Base-by-base conservation (phyloP, 331 rosid genomes). In the Quercus phellos region DNA sequence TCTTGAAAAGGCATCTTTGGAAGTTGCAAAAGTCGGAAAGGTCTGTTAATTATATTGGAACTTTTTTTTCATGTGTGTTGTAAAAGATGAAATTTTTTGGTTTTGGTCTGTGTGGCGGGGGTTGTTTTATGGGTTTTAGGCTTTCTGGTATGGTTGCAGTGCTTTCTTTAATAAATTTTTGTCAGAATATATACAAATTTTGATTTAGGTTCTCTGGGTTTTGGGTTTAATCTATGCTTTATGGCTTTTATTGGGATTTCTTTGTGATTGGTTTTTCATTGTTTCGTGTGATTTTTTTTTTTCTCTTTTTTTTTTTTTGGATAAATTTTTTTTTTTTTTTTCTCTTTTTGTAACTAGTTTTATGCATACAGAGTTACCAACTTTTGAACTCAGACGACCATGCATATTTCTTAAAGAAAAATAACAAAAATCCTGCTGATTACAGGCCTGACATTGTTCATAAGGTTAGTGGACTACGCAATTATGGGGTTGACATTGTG, bases 1-100 rank as follows among this genome's bases (percentile, higher is more conserved):
- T 70, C 97, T 94, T 6, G 96, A 94, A 86, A 92, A 72, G 81
- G 97, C 98, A 88, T 90, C 88, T 76, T 66, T 90, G 82, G 94
- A 90, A 84, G 91, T 89, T 27, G 97, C 88, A 70, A 91, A 92
- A 85, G 97, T 92, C 22, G 97, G 97, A 74, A 92, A 92, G 96
- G 98, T 94, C 77, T 9, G 19, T 3, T 17, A 60, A 21, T 26
- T 10, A 1, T 61, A 4, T 9, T 55, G 8, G 4, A 19, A 0
- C 7, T 10, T 8, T 32, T 50, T 8, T 66, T 73, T 46, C 16
- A 12, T 11, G 3, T 46, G 16, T 11, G 16, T 3, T 46, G 51
- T 46, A 9, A 46, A 46, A 46, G 16, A 11, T 0, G 4, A 12
- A 46, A 2, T 1, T 12, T 2, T 46, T 46, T 46, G 51, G 51